Evolutionary conservation across 768 basidiomycete genomes (phyloP).

Genomic region (Exidia glandulosa): DNA sequence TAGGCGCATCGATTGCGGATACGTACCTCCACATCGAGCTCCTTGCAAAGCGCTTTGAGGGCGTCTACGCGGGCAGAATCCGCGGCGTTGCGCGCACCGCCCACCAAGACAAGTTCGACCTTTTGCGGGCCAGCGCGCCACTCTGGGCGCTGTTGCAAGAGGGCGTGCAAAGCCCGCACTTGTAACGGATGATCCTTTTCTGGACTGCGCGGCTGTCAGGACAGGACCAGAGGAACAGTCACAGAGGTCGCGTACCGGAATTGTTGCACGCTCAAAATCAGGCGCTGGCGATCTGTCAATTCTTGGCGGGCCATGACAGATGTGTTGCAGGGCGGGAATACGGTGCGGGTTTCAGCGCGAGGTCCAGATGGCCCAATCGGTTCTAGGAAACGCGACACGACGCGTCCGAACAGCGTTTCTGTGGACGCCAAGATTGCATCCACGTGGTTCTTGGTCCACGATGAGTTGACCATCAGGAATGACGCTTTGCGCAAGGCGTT

Average conservation of each 20-base stretch:
- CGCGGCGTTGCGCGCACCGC: conserved; percentile 69
- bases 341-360: conserved; percentile 32
- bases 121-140: conserved; percentile 23
- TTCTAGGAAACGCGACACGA: conserved; percentile 23
- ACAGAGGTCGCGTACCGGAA: conserved; percentile 68
- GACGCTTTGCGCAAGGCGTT: conserved; percentile 58
- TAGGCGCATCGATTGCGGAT: background rate
- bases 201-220: conserved; percentile 41
- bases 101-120: conserved; percentile 65
- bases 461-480: conserved; percentile 88
- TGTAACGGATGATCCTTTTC: conserved; percentile 91
- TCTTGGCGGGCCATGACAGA: conserved; percentile 50
- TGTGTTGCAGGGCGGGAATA: conserved; percentile 92
- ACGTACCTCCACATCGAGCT: conserved; percentile 55
- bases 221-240: background rate
- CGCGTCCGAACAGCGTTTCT: conserved; percentile 34
- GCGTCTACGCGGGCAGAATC: conserved; percentile 61
- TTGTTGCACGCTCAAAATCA: conserved; percentile 83
- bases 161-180: conserved; percentile 50
- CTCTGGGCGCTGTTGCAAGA: conserved; percentile 52
- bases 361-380: background rate
- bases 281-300: conserved; percentile 41
- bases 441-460: conserved; percentile 86
- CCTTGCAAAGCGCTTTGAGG: conserved; percentile 45
- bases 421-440: conserved; percentile 54